Evolutionary conservation across 176 grass and related monocot genomes (phyloP).

Genomic region (Musa beccarii): DNA sequence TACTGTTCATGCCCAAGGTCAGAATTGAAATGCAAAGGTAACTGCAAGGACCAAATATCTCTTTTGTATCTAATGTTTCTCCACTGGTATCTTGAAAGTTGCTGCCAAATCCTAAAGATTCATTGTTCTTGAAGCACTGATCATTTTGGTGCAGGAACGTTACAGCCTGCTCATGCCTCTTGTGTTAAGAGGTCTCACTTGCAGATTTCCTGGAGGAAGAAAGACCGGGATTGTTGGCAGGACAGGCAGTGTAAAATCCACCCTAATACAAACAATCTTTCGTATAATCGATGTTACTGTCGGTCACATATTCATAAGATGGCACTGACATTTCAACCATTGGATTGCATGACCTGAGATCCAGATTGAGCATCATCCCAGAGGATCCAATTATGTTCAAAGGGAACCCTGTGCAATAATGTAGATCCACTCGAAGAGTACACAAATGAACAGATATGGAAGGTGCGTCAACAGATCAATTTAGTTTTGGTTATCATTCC

Average conservation of each 20-base stretch:
- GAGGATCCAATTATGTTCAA: constrained; percentile 71
- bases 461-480: constrained; percentile 25
- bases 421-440: constrained; percentile 62
- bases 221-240: constrained; percentile 76
- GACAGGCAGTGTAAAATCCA: constrained; percentile 73
- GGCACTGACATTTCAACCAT: constrained; percentile 69
- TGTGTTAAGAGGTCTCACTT: constrained; percentile 58
- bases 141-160: constrained; percentile 40
- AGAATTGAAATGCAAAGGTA: too few relatives aligned
- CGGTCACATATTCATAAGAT: constrained; percentile 65
- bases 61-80: not conserved
- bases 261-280: constrained; percentile 62
- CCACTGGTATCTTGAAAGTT: not conserved
- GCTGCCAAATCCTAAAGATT: not conserved
- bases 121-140: not conserved
- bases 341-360: constrained; percentile 66
- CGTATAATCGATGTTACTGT: constrained; percentile 52
- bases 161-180: constrained; percentile 45
- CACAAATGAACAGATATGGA: constrained; percentile 60
- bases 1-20: too few relatives aligned
- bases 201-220: constrained; percentile 49
- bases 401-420: constrained; percentile 68
- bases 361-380: constrained; percentile 77
- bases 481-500: not conserved
- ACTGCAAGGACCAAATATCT: too few relatives aligned